Evolutionary conservation across 2,329 filamentous ascomycete genomes (phyloP), one percentile per base, ranked within the genome.

Genomic region (Sclerotinia borealis): DNA sequence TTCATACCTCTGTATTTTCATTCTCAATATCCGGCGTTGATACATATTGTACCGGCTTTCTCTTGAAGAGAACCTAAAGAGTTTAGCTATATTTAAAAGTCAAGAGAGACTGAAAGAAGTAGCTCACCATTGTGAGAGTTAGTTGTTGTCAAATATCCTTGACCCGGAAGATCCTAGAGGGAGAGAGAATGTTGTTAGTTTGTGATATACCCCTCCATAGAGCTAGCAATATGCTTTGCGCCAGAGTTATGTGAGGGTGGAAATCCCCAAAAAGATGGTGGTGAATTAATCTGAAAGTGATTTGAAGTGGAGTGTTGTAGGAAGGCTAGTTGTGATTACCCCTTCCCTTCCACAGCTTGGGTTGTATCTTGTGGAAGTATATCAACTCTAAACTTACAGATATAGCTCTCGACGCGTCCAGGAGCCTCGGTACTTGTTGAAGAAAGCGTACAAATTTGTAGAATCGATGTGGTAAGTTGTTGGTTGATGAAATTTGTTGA

Each of bases 41-140:
- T 69, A 93, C 80, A 75, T 92, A 90, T 78, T 91, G 87, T 74
- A 98, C 92, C 63, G 93, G 93, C 79, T 98, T 98, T 72, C 95
- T 87, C 80, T 98, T 98, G 78, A 91, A 97, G 68, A 96, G 84
- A 71, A 99, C 93, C 93, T 98, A 59, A 11, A 36, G 45, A 13
- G 6, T 36, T 70, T 59, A 66, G 61, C 66, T 45, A 66, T 51
- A 47, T 34, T 58, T 45, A 36, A 59, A 11, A 19, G 19, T 27
- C n/a, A 37, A 5, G 29, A 36, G 36, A 36, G 52, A 58, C 50
- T 29, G 7, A 34, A 36, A 51, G 41, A 43, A 22, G n/a, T 19
- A 22, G 41, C 64, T 39, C 66, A 73, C 72, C 72, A 74, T 74
- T 39, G 58, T 71, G 67, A 55, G 62, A 59, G 47, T 63, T 64